Base-by-base conservation (phyloP, 257 asterid species). In the Handroanthus guayacan region DNA sequence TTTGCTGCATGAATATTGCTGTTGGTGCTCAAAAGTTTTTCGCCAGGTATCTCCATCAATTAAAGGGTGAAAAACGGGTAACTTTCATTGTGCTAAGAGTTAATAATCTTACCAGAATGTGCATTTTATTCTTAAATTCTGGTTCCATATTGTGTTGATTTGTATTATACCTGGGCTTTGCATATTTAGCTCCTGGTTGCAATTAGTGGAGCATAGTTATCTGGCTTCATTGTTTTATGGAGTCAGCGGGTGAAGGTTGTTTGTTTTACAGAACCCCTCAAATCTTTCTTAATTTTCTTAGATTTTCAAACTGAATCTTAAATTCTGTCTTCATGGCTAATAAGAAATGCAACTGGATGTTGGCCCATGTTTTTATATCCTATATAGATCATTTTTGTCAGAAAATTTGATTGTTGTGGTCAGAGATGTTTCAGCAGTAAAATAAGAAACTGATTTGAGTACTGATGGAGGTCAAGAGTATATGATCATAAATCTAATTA, bases 1-100 rank as follows among this genome's bases (percentile, higher is more conserved):
- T 47, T 39, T 37, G 71, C 55, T 5, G 17, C 65, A 60, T 12
- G 43, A 55, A 75, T 66, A 31, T 55, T 31, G 80, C 70, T 67
- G 70, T 34, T 36, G 52, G 51, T 50, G 72, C 69, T 43, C 50
- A 43, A 60, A 25, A 18, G 67, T 47, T 75, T 38, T 64, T 17
- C 11, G 45, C 51, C 9, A 44, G 80, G n/a, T 41, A 66, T 55
- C 62, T 67, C 61, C 25, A 43, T 25, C 31, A 25, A 34, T 17
- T 60, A 55, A 57, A 67, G 62, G 44, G 51, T 56, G 69, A 75
- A 57, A 68, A 45, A 36, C 31, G 41, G 80, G 80, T 67, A 67
- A 74, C 3, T 65, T 66, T 56, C 52, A 51, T 1, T 64, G 17
- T 25, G 58, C 60, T 41, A 39, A 44, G 16, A 60, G 54, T 65